phyloP scores from a whole-genome alignment of 225 moss, liverwort and hornwort genomes.

The Ulota crispa region DNA sequence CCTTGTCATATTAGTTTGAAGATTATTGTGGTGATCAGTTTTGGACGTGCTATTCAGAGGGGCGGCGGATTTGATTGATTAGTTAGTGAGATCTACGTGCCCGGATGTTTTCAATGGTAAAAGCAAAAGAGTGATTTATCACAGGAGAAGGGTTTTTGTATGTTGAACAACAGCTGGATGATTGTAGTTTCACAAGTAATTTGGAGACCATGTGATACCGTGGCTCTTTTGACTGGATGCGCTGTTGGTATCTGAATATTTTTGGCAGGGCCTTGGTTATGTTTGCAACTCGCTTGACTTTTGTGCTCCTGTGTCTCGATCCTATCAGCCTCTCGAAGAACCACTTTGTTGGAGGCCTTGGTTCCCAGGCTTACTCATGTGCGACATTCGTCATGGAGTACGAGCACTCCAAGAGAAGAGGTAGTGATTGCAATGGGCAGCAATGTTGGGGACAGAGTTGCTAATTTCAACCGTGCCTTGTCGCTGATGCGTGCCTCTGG shows the following conservation, averaged over 20 bases:
- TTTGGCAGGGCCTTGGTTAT: conserved; percentile 1
- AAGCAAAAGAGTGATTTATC: neutral
- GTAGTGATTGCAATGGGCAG: conserved; percentile 88
- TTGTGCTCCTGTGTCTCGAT: conserved; percentile 22
- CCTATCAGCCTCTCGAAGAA: conserved; percentile 24
- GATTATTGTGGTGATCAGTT: conserved; percentile 7
- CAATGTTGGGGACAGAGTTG: conserved; percentile 76
- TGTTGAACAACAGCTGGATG: neutral
- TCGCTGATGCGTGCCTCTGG: conserved; percentile 64
- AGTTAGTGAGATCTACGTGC: neutral
- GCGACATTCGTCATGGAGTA: conserved; percentile 29
- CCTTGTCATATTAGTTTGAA: neutral
- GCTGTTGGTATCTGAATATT: neutral
- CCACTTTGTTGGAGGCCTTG: conserved; percentile 8
- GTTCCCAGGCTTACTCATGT: conserved; percentile 22
- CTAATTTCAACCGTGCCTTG: conserved; percentile 74
- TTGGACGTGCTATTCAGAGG: neutral
- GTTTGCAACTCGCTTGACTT: neutral
- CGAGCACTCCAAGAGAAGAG: conserved; percentile 45
- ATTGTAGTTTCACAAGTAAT: neutral
- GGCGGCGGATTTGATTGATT: neutral
- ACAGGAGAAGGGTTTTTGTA: neutral
- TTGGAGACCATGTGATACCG: neutral
- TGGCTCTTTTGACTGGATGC: conserved; percentile 15
- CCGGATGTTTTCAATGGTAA: neutral